phyloP scores from a whole-genome alignment of 371 early-diverging fungal species.

The Rhizomucor pusillus region DNA sequence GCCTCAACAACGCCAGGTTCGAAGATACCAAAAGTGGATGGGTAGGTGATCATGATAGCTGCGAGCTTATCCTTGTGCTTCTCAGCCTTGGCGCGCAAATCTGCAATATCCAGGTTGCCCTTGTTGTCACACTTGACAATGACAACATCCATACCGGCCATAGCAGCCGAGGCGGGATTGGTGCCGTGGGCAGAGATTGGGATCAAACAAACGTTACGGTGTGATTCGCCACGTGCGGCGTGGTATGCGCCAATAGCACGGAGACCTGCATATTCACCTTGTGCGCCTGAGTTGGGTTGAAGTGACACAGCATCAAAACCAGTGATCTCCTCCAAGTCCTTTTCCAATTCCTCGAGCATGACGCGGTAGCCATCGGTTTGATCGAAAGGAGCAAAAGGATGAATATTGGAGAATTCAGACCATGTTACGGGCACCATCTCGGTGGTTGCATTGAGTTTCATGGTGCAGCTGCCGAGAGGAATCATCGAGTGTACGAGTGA shows the following conservation, averaged over 20 bases:
- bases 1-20: slow-evolving; percentile 87
- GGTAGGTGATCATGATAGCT: slow-evolving; percentile 97
- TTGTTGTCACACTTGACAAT: slow-evolving; percentile 86
- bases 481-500: slow-evolving; percentile 97
- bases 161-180: slow-evolving; percentile 97
- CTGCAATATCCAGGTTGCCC: slow-evolving; percentile 90
- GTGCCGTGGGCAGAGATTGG: slow-evolving; percentile 98
- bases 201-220: slow-evolving; percentile 92
- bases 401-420: slow-evolving; percentile 93
- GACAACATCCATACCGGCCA: slow-evolving; percentile 95
- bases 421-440: slow-evolving; percentile 98
- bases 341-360: slow-evolving; percentile 81
- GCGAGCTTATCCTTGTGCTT: slow-evolving; percentile 83
- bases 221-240: slow-evolving; percentile 72
- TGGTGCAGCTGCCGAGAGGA: slow-evolving; percentile 96
- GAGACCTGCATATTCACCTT: slow-evolving; percentile 97
- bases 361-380: slow-evolving; percentile 89
- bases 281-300: slow-evolving; percentile 98
- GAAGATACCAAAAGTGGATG: slow-evolving; percentile 97
- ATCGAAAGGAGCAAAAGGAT: slow-evolving; percentile 93
- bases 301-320: slow-evolving; percentile 91
- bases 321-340: slow-evolving; percentile 87
- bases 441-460: slow-evolving; percentile 97
- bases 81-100: slow-evolving; percentile 83
- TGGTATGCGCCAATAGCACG: slow-evolving; percentile 92